Percentiles rank a stretch among this genome's conserved stretches.
These are phyloP conservation scores for Apiotrichum laibachii DNA, from an alignment of 1,284 basidiomycete species.

Conservation along the genomic window DNA sequence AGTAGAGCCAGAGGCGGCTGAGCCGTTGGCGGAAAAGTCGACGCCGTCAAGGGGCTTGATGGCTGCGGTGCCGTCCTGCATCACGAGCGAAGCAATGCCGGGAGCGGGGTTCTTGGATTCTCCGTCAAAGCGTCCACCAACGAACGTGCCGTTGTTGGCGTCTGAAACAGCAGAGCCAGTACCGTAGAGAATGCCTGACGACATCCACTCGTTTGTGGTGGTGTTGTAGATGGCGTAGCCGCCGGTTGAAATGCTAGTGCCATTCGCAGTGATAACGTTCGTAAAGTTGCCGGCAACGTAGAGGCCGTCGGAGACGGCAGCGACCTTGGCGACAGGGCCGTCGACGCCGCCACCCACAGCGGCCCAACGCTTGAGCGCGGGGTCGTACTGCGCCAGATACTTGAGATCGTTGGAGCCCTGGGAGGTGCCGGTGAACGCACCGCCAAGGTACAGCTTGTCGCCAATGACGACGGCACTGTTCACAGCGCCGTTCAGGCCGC, in stretches of 20 bases:
- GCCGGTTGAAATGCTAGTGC: conserved; percentile 54
- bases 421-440: conserved; percentile 72
- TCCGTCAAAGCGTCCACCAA: conserved; percentile 53
- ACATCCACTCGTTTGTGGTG: conserved; percentile 64
- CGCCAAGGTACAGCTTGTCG: conserved; percentile 75
- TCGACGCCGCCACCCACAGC: conserved; percentile 72
- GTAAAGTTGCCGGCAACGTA: conserved; percentile 76
- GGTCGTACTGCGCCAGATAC: conserved; percentile 73
- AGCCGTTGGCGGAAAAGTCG: conserved; percentile 31
- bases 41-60: conserved; percentile 37
- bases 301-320: conserved; percentile 53
- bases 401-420: conserved; percentile 59
- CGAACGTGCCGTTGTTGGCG: conserved; percentile 50
- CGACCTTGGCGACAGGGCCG: conserved; percentile 63
- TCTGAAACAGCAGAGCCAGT: conserved; percentile 65
- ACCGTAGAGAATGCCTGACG: conserved; percentile 69
- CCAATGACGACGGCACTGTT: conserved; percentile 62
- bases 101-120: conserved; percentile 48
- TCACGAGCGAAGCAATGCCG: conserved; percentile 52
- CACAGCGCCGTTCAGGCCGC: conserved; percentile 73
- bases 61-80: conserved; percentile 33
- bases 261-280: conserved; percentile 53
- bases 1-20: conserved; percentile 13
- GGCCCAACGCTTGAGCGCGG: conserved; percentile 65
- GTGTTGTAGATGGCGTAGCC: conserved; percentile 79